Conservation (phyloP, 23 red algal genomes). For the Rhodosorus marinus region DNA sequence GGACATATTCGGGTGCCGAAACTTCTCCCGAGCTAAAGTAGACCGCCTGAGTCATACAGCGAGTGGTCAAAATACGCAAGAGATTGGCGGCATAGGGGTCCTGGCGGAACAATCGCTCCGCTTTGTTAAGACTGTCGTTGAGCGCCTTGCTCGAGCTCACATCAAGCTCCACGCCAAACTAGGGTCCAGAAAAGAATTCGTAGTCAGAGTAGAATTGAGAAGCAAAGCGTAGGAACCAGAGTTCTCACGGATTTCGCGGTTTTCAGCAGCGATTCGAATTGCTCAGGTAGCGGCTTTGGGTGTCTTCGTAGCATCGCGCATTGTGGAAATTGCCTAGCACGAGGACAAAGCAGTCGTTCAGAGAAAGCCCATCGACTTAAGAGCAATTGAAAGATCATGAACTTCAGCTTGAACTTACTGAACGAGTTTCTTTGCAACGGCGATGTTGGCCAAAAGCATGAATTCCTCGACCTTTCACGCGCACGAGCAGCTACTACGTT, state of each 20-base stretch:
- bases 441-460: conserved; percentile 93
- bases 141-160: conserved; percentile 72
- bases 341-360: no score
- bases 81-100: conserved; percentile 71
- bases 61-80: conserved; percentile 77
- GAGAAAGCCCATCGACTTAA: no score
- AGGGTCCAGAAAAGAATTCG: no score
- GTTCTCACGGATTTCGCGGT: conserved; percentile 28
- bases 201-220: no score
- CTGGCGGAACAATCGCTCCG: conserved; percentile 21
- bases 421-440: conserved; percentile 57
- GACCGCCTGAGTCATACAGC: conserved; percentile 94
- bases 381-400: no score
- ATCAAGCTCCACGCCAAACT: conserved; percentile 58
- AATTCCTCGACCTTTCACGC: no score
- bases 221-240: no score
- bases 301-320: conserved; percentile 65
- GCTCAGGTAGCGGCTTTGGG: conserved; percentile 63
- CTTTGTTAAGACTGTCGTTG: conserved; percentile 46
- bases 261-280: conserved; percentile 69
- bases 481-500: no score
- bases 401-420: no score
- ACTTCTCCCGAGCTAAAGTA: conserved; percentile 86
- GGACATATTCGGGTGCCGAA: conserved; percentile 51
- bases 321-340: conserved; percentile 80